Percentiles rank a stretch among this genome's conserved stretches.
These are phyloP conservation scores for Crithidia bombi DNA, from an alignment of 208 protist genomes.

Conservation along the genomic window DNA sequence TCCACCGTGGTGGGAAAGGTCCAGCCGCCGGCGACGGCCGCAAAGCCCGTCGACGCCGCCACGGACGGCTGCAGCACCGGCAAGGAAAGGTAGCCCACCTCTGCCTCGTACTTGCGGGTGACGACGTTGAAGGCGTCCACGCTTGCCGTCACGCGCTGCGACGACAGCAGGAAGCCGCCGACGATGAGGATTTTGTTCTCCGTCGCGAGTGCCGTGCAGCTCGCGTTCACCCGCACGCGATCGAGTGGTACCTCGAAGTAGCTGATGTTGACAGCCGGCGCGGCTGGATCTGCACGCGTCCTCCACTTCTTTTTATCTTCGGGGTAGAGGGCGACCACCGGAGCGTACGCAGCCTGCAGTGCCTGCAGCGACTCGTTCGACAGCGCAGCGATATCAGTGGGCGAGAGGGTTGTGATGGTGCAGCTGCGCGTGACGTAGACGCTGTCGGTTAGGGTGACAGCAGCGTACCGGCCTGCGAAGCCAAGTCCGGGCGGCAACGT, in stretches of 20 bases:
- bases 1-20: slow-evolving; percentile 6
- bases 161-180: slow-evolving; percentile 34
- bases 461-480: slow-evolving; percentile 36
- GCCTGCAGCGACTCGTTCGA: not conserved
- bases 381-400: slow-evolving; percentile 11
- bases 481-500: slow-evolving; percentile 23
- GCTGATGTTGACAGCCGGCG: slow-evolving; percentile 20
- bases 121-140: slow-evolving; percentile 45
- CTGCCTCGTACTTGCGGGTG: slow-evolving; percentile 36
- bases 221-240: slow-evolving; percentile 38
- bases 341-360: slow-evolving; percentile 22
- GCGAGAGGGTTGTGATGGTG: slow-evolving; percentile 30
- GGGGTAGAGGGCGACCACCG: slow-evolving; percentile 28
- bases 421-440: slow-evolving; percentile 41
- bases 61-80: slow-evolving; percentile 39
- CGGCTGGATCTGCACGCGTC: not conserved
- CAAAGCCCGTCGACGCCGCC: slow-evolving; percentile 37
- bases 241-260: slow-evolving; percentile 29
- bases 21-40: slow-evolving; percentile 37
- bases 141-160: slow-evolving; percentile 28
- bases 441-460: slow-evolving; percentile 37
- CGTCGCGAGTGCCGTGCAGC: slow-evolving; percentile 29
- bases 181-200: slow-evolving; percentile 37
- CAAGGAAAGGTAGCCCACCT: slow-evolving; percentile 18
- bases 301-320: slow-evolving; percentile 12